Percentiles rank a stretch among this genome's conserved stretches.
Conservation (phyloP, 371 early-diverging fungal species). For the Mortierella sp. region DNA sequence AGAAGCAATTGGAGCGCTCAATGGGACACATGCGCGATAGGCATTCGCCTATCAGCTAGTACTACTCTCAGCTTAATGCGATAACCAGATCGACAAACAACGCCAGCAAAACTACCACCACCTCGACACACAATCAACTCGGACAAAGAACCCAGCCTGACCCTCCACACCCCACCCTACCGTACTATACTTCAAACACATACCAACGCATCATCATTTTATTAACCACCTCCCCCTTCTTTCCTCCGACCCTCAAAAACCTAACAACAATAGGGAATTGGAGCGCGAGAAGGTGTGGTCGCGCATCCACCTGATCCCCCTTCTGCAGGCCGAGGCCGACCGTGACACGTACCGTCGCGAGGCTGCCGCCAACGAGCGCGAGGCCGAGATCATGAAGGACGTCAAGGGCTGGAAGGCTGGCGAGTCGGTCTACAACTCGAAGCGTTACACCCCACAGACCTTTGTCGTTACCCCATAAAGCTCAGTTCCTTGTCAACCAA, state of each 20-base stretch:
- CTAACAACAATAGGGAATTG: slow-evolving; percentile 76
- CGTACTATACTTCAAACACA: not conserved
- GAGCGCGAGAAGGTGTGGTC: slow-evolving; percentile 95
- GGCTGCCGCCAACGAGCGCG: slow-evolving; percentile 80
- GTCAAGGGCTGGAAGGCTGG: slow-evolving; percentile 87
- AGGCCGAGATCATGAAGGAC: slow-evolving; percentile 91
- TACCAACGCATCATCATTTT: not conserved
- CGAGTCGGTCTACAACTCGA: slow-evolving; percentile 89
- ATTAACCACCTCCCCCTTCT: not conserved
- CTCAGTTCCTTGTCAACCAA: not conserved
- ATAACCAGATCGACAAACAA: not conserved
- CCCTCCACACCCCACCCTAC: no score
- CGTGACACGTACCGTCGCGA: slow-evolving; percentile 92
- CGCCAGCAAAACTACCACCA: not conserved
- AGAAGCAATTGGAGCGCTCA: not conserved
- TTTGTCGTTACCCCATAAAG: slow-evolving; percentile 47
- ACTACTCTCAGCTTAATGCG: not conserved
- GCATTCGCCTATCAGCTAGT: not conserved
- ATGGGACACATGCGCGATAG: not conserved
- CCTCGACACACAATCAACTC: not conserved
- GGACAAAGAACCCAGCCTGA: no score
- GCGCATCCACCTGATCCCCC: slow-evolving; percentile 89
- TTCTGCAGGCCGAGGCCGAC: slow-evolving; percentile 95
- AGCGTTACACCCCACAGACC: slow-evolving; percentile 67
- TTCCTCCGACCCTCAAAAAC: not conserved